These are phyloP conservation scores for Erysimum pusillum DNA, from an alignment of 441 rosid species.

Conservation along the genomic window DNA sequence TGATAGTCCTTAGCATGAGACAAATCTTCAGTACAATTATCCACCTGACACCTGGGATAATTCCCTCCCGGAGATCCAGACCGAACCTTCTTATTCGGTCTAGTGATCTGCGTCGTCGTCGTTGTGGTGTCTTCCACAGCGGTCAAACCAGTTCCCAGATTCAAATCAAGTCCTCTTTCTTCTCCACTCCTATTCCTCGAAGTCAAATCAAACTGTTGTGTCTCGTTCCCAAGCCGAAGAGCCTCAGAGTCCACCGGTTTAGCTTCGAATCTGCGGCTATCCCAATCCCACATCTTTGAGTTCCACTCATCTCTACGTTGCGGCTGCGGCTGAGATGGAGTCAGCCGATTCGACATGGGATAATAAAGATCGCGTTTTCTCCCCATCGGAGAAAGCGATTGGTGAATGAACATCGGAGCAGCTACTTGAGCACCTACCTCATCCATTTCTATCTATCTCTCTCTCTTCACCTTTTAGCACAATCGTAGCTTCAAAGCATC, in stretches of 20 bases:
- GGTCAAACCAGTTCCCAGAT: constrained; percentile 69
- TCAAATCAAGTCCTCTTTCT: constrained; percentile 66
- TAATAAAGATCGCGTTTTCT: constrained; percentile 71
- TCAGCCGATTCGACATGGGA: constrained; percentile 46
- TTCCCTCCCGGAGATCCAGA: constrained; percentile 77
- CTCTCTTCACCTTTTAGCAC: constrained; percentile 13
- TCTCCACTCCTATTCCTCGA: constrained; percentile 47
- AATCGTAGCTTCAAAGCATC: constrained; percentile 36
- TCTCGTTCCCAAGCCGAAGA: constrained; percentile 53
- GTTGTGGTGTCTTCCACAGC: constrained; percentile 52
- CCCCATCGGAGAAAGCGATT: constrained; percentile 59
- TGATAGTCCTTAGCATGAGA: constrained; percentile 89
- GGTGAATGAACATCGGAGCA: constrained; percentile 69
- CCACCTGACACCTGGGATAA: constrained; percentile 89
- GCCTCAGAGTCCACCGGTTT: constrained; percentile 58
- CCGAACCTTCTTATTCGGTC: constrained; percentile 78
- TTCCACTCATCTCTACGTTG: constrained; percentile 71
- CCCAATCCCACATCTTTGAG: constrained; percentile 86
- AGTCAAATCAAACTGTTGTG: constrained; percentile 40
- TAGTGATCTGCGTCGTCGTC: constrained; percentile 53
- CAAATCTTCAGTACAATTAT: constrained; percentile 79
- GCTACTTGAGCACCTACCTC: constrained; percentile 82
- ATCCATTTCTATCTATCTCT: constrained; percentile 73
- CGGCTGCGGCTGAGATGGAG: constrained; percentile 34
- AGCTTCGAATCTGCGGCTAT: constrained; percentile 68